Conservation (phyloP, 331 rosid species). For the Malus hybrid region DNA sequence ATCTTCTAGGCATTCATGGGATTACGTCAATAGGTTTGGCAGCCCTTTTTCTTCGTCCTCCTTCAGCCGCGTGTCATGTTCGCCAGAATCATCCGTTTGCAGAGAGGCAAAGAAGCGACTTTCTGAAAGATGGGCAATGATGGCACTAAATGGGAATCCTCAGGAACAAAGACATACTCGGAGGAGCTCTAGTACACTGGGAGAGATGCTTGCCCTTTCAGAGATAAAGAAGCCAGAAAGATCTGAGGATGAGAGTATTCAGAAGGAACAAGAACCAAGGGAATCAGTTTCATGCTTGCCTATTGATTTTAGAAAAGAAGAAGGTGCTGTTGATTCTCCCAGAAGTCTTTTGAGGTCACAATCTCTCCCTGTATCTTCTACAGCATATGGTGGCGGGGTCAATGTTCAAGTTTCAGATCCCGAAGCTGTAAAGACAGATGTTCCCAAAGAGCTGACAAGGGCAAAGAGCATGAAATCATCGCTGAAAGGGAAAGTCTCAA, state of each 20-base stretch:
- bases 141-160: slow-evolving; percentile 47
- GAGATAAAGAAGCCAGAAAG: slow-evolving; percentile 47
- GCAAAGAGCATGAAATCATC: slow-evolving; percentile 66
- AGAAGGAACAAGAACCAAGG: slow-evolving; percentile 40
- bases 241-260: slow-evolving; percentile 27
- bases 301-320: slow-evolving; percentile 40
- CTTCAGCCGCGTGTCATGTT: slow-evolving; percentile 61
- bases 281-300: slow-evolving; percentile 38
- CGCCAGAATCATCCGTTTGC: slow-evolving; percentile 86
- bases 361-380: slow-evolving; percentile 58
- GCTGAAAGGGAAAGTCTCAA: slow-evolving; percentile 76
- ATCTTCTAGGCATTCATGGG: slow-evolving; percentile 77
- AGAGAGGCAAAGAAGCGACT: slow-evolving; percentile 93
- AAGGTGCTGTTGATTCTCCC: slow-evolving; percentile 30
- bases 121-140: slow-evolving; percentile 86
- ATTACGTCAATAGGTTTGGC: slow-evolving; percentile 45
- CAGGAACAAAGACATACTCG: slow-evolving; percentile 49
- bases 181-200: slow-evolving; percentile 74
- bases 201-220: slow-evolving; percentile 90
- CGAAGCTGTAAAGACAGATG: slow-evolving; percentile 26
- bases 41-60: slow-evolving; percentile 71
- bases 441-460: slow-evolving; percentile 37
- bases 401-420: slow-evolving; percentile 42
- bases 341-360: slow-evolving; percentile 66
- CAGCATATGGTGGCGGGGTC: slow-evolving; percentile 31